These are phyloP conservation scores for Exophiala sideris DNA, from an alignment of 2,329 filamentous ascomycete genomes.

Conservation along the genomic window DNA sequence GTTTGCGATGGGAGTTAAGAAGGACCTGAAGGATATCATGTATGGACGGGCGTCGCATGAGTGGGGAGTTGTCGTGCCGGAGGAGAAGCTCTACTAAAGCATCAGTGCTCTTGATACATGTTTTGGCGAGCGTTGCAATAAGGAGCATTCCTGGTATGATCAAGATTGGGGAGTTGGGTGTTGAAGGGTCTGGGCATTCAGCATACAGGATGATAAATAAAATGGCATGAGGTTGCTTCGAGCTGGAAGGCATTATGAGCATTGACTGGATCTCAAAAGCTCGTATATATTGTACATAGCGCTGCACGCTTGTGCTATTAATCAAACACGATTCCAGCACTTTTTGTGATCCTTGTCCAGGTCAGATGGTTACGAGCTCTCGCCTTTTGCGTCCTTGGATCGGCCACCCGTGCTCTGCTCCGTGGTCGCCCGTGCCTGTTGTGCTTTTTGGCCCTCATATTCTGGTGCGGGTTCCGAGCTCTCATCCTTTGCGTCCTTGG, in stretches of 20 bases:
- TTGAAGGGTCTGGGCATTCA: no score
- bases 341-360: neutral
- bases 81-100: conserved; percentile 41
- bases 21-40: conserved; percentile 69
- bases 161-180: no score
- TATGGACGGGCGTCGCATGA: conserved; percentile 66
- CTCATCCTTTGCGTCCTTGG: conserved; percentile 40
- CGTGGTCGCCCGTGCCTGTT: conserved; percentile 12
- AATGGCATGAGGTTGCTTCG: no score
- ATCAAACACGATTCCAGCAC: neutral
- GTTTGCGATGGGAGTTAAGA: conserved; percentile 57
- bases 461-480: conserved; percentile 37
- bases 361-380: conserved; percentile 15
- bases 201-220: no score
- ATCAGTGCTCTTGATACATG: neutral
- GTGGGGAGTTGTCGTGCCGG: conserved; percentile 67
- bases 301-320: neutral
- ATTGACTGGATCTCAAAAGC: no score
- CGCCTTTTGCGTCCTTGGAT: conserved; percentile 25
- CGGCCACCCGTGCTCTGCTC: conserved; percentile 23
- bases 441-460: conserved; percentile 23
- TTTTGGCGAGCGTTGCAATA: neutral
- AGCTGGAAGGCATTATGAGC: no score
- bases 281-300: neutral
- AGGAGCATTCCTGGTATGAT: no score